Conservation (phyloP, 352 stramenopile species). For the Phytophthora foliorum region DNA sequence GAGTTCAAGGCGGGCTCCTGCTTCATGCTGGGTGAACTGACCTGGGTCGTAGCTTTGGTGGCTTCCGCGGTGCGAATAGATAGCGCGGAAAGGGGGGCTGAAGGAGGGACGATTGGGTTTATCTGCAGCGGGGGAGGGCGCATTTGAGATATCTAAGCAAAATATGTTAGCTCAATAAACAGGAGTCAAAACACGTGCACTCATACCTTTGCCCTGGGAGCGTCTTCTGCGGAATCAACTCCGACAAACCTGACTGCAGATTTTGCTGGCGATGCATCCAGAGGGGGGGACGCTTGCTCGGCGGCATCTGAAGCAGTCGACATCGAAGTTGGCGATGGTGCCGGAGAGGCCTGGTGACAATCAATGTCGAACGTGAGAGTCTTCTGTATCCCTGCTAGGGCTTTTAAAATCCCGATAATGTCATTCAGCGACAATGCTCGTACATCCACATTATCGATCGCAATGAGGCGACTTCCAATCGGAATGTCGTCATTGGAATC, state of each 20-base stretch:
- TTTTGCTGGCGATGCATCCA: slow-evolving; percentile 1
- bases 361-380: slow-evolving; percentile 53
- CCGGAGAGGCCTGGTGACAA: not conserved
- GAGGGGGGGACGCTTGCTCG: not conserved
- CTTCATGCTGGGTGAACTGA: not conserved
- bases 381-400: slow-evolving; percentile 35
- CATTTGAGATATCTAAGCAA: not conserved
- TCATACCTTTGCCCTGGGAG: not conserved
- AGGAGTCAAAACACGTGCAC: not conserved
- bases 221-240: not conserved
- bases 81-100: slow-evolving; percentile 15
- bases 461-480: slow-evolving; percentile 55
- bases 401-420: slow-evolving; percentile 44
- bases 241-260: slow-evolving; percentile 8
- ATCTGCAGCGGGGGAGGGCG: slow-evolving; percentile 2
- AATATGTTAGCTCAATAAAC: not conserved
- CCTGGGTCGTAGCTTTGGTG: slow-evolving; percentile 1
- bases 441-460: slow-evolving; percentile 57
- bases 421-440: slow-evolving; percentile 46
- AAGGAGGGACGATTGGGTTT: not conserved
- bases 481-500: slow-evolving; percentile 38
- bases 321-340: not conserved
- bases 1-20: not conserved
- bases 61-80: slow-evolving; percentile 39
- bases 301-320: not conserved